These are phyloP conservation scores for Lipomyces yarrowii DNA, from an alignment of 1,139 yeast species.

Conservation along the genomic window DNA sequence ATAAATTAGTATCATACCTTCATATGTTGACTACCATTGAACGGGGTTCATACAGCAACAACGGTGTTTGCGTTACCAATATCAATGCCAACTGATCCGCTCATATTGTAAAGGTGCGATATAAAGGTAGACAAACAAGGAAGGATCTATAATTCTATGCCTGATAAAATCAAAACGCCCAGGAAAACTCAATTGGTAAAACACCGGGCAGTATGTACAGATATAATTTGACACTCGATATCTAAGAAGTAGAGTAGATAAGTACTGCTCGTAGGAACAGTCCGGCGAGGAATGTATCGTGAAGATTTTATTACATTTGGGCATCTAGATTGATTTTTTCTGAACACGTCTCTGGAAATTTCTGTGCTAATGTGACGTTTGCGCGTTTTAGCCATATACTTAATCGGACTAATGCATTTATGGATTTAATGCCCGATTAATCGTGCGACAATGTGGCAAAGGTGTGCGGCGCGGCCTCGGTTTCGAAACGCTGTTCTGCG, in stretches of 20 bases:
- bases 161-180: not conserved
- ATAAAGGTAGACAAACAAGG: not conserved
- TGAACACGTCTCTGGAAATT: not conserved
- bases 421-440: not conserved
- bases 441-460: not conserved
- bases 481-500: not conserved
- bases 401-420: not conserved
- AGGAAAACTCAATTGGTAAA: not conserved
- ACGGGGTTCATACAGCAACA: conserved; percentile 58
- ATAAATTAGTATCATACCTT: not conserved
- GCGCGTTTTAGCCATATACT: not conserved
- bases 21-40: not conserved
- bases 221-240: not conserved
- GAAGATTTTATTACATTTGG: not conserved
- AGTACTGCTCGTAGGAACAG: not conserved
- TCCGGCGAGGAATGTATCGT: not conserved
- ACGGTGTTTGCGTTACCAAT: conserved; percentile 94
- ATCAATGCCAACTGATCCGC: conserved; percentile 97
- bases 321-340: not conserved
- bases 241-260: not conserved
- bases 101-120: conserved; percentile 44
- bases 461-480: not conserved
- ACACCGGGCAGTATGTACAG: not conserved
- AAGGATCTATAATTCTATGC: not conserved
- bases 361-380: not conserved